A percentile compares a stretch with the other conserved stretches of the same genome.
phyloP scores from a whole-genome alignment of 2,329 filamentous ascomycete genomes.

The Aspergillaceae sp. region DNA sequence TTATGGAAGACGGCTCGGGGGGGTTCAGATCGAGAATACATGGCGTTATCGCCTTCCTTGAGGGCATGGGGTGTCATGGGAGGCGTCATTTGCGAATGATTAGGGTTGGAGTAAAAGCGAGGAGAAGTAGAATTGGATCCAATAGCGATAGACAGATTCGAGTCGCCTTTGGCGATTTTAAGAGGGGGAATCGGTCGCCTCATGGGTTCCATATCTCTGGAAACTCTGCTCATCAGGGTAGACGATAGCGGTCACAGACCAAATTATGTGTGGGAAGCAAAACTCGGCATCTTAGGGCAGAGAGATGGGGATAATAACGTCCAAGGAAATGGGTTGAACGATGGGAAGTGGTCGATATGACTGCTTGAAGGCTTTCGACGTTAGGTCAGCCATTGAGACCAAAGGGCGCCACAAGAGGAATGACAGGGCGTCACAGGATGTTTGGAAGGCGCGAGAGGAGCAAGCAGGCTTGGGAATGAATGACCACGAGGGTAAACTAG shows the following conservation, averaged over 20 bases:
- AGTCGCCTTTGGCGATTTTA: slow-evolving; percentile 29
- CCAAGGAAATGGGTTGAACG: slow-evolving; percentile 1
- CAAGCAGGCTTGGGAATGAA: background rate
- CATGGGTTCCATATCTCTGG: slow-evolving; percentile 25
- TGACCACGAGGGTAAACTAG: background rate
- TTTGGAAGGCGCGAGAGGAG: background rate
- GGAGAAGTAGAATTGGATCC: slow-evolving; percentile 3
- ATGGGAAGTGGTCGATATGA: background rate
- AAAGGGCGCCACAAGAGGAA: background rate
- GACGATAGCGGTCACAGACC: slow-evolving; percentile 22
- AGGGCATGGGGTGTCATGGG: slow-evolving; percentile 61
- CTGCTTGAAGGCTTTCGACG: too few relatives aligned
- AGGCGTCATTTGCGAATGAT: slow-evolving; percentile 57
- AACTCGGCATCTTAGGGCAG: slow-evolving; percentile 20
- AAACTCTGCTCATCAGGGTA: slow-evolving; percentile 1
- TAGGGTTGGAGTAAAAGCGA: slow-evolving; percentile 4
- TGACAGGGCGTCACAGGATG: background rate
- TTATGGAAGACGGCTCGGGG: slow-evolving; percentile 72
- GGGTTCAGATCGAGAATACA: slow-evolving; percentile 30
- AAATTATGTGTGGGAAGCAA: slow-evolving; percentile 17
- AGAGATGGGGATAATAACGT: too few relatives aligned
- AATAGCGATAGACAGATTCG: slow-evolving; percentile 13
- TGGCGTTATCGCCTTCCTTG: slow-evolving; percentile 31
- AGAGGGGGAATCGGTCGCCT: slow-evolving; percentile 30
- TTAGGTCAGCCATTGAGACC: too few relatives aligned